Percentiles rank a stretch among this genome's conserved stretches.
Conservation (phyloP, 140 eudicot genomes). For the Erigeron philadelphicus region DNA sequence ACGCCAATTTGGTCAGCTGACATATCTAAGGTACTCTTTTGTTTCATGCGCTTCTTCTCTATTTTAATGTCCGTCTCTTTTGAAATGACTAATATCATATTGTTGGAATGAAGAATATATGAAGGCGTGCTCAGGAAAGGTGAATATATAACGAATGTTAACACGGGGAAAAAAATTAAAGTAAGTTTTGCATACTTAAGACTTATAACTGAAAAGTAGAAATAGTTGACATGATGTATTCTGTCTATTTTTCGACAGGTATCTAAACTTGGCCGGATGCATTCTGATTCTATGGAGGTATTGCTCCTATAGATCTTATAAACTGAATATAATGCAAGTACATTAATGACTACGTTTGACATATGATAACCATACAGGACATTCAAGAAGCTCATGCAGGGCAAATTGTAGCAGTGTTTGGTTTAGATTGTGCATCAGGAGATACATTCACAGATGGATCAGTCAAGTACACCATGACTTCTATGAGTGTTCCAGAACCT, state of each 20-base stretch:
- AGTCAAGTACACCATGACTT: constrained; percentile 94
- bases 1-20: constrained; percentile 81
- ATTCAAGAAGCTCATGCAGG: constrained; percentile 99
- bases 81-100: constrained; percentile 17
- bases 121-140: constrained; percentile 91
- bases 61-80: constrained; percentile 1
- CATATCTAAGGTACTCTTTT: constrained; percentile 62
- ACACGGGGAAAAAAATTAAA: constrained; percentile 85
- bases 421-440: constrained; percentile 98
- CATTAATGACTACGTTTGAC: background rate
- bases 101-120: constrained; percentile 56
- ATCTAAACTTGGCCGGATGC: constrained; percentile 95
- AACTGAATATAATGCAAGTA: background rate
- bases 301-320: background rate
- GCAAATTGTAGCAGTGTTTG: constrained; percentile 97
- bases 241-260: constrained; percentile 43
- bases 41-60: background rate
- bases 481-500: constrained; percentile 97
- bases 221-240: background rate
- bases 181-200: constrained; percentile 36
- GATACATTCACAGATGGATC: constrained; percentile 96
- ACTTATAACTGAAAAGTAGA: background rate
- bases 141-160: constrained; percentile 70
- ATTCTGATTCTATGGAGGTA: constrained; percentile 98
- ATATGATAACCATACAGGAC: constrained; percentile 43